phyloP scores from a whole-genome alignment of 2,329 filamentous ascomycete genomes.

The Neurospora sp. region DNA sequence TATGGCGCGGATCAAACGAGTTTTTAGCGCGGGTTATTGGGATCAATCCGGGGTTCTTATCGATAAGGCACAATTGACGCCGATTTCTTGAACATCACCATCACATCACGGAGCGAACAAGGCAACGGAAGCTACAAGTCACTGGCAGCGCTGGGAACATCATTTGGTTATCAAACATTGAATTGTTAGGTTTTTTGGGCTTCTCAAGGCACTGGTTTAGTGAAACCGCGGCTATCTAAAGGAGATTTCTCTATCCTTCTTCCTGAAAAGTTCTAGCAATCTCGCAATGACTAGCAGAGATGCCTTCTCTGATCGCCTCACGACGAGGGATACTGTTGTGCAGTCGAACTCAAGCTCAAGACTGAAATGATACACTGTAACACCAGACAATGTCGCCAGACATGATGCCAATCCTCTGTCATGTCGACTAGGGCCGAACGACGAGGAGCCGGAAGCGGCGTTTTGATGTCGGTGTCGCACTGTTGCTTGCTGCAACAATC shows the following conservation, averaged over 20 bases:
- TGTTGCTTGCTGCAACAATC: not conserved
- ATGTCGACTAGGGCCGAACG: not conserved
- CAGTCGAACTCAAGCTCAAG: not conserved
- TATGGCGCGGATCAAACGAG: conserved; percentile 7
- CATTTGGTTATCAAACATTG: not conserved
- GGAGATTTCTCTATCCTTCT: not conserved
- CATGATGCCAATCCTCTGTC: not conserved
- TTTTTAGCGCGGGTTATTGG: conserved; percentile 13
- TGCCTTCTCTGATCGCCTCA: not conserved
- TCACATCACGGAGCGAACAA: not conserved
- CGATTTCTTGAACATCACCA: not conserved
- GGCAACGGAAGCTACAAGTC: not conserved
- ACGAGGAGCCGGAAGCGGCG: not conserved
- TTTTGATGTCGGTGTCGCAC: not conserved
- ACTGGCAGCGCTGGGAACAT: not conserved
- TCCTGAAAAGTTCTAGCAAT: not conserved
- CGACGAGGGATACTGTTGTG: not conserved
- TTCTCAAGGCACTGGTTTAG: not conserved
- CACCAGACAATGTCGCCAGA: not conserved
- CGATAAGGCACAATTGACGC: conserved; percentile 14
- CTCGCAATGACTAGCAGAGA: not conserved
- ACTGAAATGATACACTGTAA: not conserved
- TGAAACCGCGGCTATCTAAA: not conserved
- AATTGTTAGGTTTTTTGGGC: not conserved
- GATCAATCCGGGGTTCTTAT: conserved; percentile 16